These are phyloP conservation scores for Colletotrichum salicis DNA, from an alignment of 2,329 filamentous ascomycete genomes.

Conservation along the genomic window DNA sequence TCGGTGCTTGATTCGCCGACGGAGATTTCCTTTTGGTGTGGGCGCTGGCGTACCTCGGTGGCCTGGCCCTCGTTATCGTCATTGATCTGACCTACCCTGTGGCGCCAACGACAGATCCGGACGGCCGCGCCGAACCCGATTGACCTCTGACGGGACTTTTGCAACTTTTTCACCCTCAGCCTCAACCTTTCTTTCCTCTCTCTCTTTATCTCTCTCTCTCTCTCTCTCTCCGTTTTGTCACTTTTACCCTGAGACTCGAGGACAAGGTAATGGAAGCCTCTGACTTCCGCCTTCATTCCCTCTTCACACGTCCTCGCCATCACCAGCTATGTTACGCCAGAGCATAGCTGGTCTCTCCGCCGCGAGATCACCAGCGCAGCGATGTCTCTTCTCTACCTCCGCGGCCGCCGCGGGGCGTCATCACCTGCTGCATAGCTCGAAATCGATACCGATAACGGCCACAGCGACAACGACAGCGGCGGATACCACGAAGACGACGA, in stretches of 20 bases:
- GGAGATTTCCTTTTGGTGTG: constrained; percentile 1
- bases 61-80: constrained; percentile 20
- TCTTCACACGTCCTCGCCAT: neutral
- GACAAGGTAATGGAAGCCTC: constrained; percentile 24
- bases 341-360: constrained; percentile 40
- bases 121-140: neutral
- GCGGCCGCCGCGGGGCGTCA: constrained; percentile 15
- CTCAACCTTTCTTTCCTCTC: neutral
- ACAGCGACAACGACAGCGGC: neutral
- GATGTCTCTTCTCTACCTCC: constrained; percentile 20
- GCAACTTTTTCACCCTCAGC: neutral
- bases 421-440: constrained; percentile 5
- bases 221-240: neutral
- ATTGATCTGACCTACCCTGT: constrained; percentile 17
- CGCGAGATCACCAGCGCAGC: constrained; percentile 34
- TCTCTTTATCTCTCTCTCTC: too few relatives aligned
- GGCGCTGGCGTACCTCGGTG: neutral
- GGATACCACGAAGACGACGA: constrained; percentile 17
- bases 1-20: constrained; percentile 29
- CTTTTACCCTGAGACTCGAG: neutral
- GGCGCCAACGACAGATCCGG: constrained; percentile 11
- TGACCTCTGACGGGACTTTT: constrained; percentile 2
- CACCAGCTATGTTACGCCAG: constrained; percentile 42
- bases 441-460: neutral
- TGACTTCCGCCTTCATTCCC: neutral